phyloP scores from a whole-genome alignment of 371 early-diverging fungal genomes.

The Zychaea mexicana region DNA sequence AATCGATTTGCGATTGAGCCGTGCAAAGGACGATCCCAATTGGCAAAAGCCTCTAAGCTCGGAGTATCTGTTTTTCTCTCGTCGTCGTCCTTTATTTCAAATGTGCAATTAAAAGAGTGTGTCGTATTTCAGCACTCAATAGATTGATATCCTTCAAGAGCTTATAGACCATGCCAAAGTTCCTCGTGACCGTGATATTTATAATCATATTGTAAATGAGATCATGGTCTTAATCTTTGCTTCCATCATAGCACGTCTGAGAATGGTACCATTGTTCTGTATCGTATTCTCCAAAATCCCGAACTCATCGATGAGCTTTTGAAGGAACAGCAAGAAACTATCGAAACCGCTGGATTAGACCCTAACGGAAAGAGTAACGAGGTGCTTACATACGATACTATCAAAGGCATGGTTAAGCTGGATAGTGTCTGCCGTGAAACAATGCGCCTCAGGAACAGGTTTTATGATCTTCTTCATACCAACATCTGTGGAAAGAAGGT shows the following conservation, averaged over 20 bases:
- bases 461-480: constrained; percentile 27
- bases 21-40: not conserved
- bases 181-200: not conserved
- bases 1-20: not conserved
- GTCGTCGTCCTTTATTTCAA: too few species aligned
- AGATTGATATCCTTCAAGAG: not conserved
- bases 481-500: constrained; percentile 28
- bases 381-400: constrained; percentile 25
- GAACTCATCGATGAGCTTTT: constrained; percentile 38
- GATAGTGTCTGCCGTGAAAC: constrained; percentile 56
- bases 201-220: constrained; percentile 8
- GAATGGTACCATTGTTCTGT: constrained; percentile 35
- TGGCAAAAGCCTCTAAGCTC: not conserved
- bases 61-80: not conserved
- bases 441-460: constrained; percentile 26
- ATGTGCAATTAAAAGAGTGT: not conserved
- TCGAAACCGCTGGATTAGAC: constrained; percentile 14
- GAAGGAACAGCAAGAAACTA: constrained; percentile 43
- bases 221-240: constrained; percentile 34
- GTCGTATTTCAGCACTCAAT: too few species aligned
- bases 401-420: constrained; percentile 41
- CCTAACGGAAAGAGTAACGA: constrained; percentile 8
- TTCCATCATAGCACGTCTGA: constrained; percentile 45
- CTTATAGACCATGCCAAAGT: not conserved
- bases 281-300: constrained; percentile 41